Evolutionary conservation across 208 protist genomes (phyloP), one percentile per base, ranked within the genome.

Genomic region (Phytomonas francai): DNA sequence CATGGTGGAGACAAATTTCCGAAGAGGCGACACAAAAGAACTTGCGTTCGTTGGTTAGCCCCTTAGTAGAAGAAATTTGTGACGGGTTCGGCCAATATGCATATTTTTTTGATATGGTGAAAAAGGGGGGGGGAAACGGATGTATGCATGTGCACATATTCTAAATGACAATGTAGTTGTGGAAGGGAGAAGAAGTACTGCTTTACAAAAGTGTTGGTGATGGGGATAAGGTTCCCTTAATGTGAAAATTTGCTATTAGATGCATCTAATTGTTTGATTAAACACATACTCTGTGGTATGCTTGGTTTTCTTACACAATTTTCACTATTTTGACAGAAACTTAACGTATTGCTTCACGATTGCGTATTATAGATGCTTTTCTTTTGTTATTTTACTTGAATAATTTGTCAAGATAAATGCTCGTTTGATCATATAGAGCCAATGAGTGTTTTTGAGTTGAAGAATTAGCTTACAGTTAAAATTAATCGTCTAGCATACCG

Each of bases 1-100:
- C 14, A 61, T 74, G 51, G 76, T 76, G 56, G 72, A 84, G 36
- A 56, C 31, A 4, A 77, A 65, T 30, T 62, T 80, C 39, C 1
- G 8, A 2, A 16, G 78, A 78, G 42, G 75, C 66, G 45, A 5
- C 59, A 8, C 70, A 67, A 19, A 63, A 51, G 58, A 1, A 66
- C 61, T 30, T 11, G 39, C 19, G 39, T 7, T 16, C 39, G 39
- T 7, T 45, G 39, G 39, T 22, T 45, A 45, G 19, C 9, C 19
- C 39, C 39, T 1, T 45, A 1, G 11, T 45, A 45, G 9, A 14
- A 45, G 39, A 45, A 45, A 16, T 1, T 2, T 45, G 9, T 2
- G 8, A 3, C 39, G 4, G 39, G 19, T 45, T 45, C 2, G 2
- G 11, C 9, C 19, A 3, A 1, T 14, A 45, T 45, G 2, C 19